These are phyloP conservation scores for Tolypocladium endophyticum DNA, from an alignment of 2,329 filamentous ascomycete genomes.

Conservation along the genomic window DNA sequence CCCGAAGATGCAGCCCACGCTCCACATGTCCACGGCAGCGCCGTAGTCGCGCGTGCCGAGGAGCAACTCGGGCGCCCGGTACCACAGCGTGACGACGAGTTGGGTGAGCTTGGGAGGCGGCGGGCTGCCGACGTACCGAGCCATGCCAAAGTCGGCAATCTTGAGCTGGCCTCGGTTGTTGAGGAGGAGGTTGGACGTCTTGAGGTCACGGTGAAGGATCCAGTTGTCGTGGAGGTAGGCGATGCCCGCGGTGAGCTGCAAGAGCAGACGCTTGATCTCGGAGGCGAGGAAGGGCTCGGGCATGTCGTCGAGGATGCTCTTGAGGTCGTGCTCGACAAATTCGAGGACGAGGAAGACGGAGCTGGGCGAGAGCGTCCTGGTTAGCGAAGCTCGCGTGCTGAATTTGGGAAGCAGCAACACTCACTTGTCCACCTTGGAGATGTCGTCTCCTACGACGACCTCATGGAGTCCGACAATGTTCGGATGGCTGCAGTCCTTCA, in stretches of 20 bases:
- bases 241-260: conserved; percentile 71
- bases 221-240: conserved; percentile 79
- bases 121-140: conserved; percentile 75
- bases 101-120: conserved; percentile 73
- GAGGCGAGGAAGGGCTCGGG: conserved; percentile 84
- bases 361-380: conserved; percentile 27
- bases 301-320: conserved; percentile 88
- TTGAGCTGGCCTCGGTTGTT: conserved; percentile 93
- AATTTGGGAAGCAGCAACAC: conserved; percentile 4
- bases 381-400: background rate
- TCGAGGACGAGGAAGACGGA: conserved; percentile 87
- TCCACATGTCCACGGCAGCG: conserved; percentile 84
- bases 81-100: conserved; percentile 95
- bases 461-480: conserved; percentile 79
- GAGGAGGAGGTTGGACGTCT: conserved; percentile 87
- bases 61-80: conserved; percentile 82
- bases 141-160: conserved; percentile 97
- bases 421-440: conserved; percentile 42
- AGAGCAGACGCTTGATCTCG: conserved; percentile 82
- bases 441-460: conserved; percentile 65
- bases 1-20: conserved; percentile 88
- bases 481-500: conserved; percentile 67
- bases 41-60: conserved; percentile 71
- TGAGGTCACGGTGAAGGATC: conserved; percentile 90
- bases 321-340: conserved; percentile 94